Conservation (phyloP, 1,284 basidiomycete species). For the Takashimella koratensis region DNA sequence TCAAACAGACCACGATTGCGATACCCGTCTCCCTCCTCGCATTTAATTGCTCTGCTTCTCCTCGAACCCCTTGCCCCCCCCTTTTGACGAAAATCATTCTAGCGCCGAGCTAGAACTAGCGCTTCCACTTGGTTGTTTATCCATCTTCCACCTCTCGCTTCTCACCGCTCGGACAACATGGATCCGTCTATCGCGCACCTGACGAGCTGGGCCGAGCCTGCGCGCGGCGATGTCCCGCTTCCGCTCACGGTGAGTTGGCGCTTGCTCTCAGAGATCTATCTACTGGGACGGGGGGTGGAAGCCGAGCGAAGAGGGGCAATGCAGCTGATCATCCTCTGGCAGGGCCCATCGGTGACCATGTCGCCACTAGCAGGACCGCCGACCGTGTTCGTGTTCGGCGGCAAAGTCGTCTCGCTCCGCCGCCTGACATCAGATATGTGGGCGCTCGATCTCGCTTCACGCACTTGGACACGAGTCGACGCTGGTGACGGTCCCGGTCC, state of each 20-base stretch:
- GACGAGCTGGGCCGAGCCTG: conserved; percentile 76
- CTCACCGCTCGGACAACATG: conserved; percentile 17
- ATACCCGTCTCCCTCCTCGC: too few relatives aligned
- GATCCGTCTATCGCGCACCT: conserved; percentile 54
- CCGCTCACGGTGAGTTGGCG: conserved; percentile 69
- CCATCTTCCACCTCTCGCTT: background rate
- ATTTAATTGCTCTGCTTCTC: background rate
- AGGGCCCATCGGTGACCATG: conserved; percentile 43
- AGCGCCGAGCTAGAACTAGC: conserved; percentile 3
- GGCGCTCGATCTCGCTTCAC: conserved; percentile 72
- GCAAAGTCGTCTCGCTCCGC: conserved; percentile 76
- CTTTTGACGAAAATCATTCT: conserved; percentile 1
- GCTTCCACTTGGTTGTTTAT: background rate
- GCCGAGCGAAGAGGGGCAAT: background rate
- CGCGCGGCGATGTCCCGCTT: conserved; percentile 78
- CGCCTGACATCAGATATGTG: conserved; percentile 85
- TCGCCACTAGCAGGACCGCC: conserved; percentile 35
- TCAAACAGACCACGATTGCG: too few relatives aligned
- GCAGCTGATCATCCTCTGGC: conserved; percentile 4
- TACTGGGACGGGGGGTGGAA: background rate
- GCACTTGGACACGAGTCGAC: conserved; percentile 68
- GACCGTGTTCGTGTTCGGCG: conserved; percentile 60
- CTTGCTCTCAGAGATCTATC: conserved; percentile 2
- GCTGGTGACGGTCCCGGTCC: conserved; percentile 59
- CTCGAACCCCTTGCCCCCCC: background rate